Evolutionary conservation across 495 filamentous ascomycete genomes (phyloP), one percentile per base, ranked within the genome.

Genomic region (Talaromyces adpressus): DNA sequence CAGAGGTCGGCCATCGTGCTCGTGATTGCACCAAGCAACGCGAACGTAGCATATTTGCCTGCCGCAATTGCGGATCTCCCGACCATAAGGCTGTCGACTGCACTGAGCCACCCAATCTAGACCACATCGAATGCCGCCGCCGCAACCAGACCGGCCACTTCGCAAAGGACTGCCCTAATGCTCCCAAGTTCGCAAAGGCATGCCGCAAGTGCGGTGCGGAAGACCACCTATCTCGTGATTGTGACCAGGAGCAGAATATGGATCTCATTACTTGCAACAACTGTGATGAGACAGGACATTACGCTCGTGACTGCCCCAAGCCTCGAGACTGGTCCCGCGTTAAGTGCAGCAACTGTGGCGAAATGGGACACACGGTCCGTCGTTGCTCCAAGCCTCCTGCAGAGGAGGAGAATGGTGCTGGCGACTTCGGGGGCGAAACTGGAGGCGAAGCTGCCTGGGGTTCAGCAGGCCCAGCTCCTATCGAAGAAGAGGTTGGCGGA

Each of bases 101-200:
- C 65, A 71, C 87, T 0, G 79, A 95, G 72, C 90, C 90, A 27
- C 88, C 87, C 30, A 87, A 85, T 60, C 85, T 89, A 23, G 85
- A 81, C 16, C 82, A 82, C 59, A 85, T 95, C 3, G 91, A 96
- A 72, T 97, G 93, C 72, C 87, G 86, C 56, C 86, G 87, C 53
- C 95, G 92, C 74, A 79, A 81, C 39, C 80, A 89, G 73, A 88
- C 82, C 60, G 93, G 93, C 4, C 93, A 97, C 66, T 94, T 93
- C 73, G 84, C 89, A 3, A 84, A 84, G 62, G 91, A 96, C 65
- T 97, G 93, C 68, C 91, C 91, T 32, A 79, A 85, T 66, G 77
- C 70, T 20, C 71, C 75, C 56, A 77, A 71, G 47, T 77, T 77
- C 23, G 73, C 80, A 54, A 74, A 75, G 23, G 81, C 76, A 47